Evolutionary conservation across 2,329 filamentous ascomycete genomes (phyloP).

Genomic region (Trichoderma sp.): DNA sequence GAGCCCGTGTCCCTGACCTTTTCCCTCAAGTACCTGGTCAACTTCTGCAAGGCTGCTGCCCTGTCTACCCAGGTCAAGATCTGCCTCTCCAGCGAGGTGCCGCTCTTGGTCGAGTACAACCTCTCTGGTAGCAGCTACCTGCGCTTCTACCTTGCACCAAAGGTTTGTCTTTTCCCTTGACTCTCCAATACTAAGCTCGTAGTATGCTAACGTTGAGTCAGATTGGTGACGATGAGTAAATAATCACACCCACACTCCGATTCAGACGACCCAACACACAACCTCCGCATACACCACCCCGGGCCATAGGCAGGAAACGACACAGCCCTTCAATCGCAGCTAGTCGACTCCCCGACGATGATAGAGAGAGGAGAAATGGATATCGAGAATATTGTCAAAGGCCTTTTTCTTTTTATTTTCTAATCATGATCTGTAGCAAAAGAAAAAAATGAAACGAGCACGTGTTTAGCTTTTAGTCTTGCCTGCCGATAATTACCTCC

Average conservation of each 20-base stretch:
- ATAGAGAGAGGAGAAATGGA: conserved; percentile 15
- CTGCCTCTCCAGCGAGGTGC: conserved; percentile 93
- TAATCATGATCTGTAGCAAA: conserved; percentile 23
- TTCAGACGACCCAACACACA: neutral
- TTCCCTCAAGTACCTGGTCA: conserved; percentile 98
- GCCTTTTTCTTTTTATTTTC: neutral
- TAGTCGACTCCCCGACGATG: neutral
- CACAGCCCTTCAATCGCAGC: neutral
- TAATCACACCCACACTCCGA: conserved; percentile 25
- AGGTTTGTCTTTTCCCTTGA: conserved; percentile 60
- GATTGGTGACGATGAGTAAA: conserved; percentile 46
- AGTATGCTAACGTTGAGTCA: conserved; percentile 21
- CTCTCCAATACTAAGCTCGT: neutral
- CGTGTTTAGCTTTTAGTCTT: conserved; percentile 8
- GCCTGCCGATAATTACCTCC: conserved; percentile 15
- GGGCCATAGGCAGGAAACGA: conserved; percentile 11
- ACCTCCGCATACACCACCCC: neutral
- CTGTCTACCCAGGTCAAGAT: conserved; percentile 84
- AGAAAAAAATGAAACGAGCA: conserved; percentile 7
- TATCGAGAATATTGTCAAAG: conserved; percentile 13
- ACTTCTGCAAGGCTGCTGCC: conserved; percentile 97
- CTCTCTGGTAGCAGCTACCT: conserved; percentile 82
- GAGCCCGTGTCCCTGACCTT: conserved; percentile 96
- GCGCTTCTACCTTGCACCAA: conserved; percentile 96
- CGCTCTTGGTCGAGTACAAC: conserved; percentile 89